phyloP scores from a whole-genome alignment of 1,284 basidiomycete genomes.

The Athelia sp. region DNA sequence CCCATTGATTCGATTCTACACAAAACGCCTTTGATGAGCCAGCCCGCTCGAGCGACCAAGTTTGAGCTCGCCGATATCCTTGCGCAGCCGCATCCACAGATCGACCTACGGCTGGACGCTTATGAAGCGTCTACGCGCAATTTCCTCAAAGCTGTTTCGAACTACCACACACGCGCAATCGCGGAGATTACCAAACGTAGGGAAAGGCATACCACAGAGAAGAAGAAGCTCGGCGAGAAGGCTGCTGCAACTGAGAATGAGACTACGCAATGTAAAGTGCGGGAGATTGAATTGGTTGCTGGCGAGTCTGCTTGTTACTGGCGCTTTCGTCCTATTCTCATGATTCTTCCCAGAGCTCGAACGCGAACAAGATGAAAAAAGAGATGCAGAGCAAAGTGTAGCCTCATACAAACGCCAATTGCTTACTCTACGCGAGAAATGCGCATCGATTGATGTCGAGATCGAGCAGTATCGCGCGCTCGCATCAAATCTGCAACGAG shows the following conservation, averaged over 20 bases:
- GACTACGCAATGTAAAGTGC: slow-evolving; percentile 64
- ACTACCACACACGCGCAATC: slow-evolving; percentile 63
- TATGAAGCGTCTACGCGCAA: slow-evolving; percentile 63
- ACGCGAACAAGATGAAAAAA: slow-evolving; percentile 64
- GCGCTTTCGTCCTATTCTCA: not conserved
- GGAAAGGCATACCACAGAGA: slow-evolving; percentile 49
- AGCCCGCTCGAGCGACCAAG: slow-evolving; percentile 47
- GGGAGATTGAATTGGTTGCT: slow-evolving; percentile 67
- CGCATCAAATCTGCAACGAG: slow-evolving; percentile 55
- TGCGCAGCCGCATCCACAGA: slow-evolving; percentile 47
- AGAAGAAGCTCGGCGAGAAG: slow-evolving; percentile 54
- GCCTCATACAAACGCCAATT: slow-evolving; percentile 61
- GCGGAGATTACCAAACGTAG: slow-evolving; percentile 58
- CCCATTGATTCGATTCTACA: too few relatives aligned
- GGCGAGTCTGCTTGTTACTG: slow-evolving; percentile 34
- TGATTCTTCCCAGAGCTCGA: slow-evolving; percentile 46
- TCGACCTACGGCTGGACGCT: slow-evolving; percentile 58
- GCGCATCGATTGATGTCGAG: slow-evolving; percentile 54
- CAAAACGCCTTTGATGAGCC: slow-evolving; percentile 22
- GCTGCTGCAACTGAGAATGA: slow-evolving; percentile 55
- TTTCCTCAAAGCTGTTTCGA: slow-evolving; percentile 64
- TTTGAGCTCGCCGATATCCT: slow-evolving; percentile 59
- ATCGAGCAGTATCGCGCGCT: slow-evolving; percentile 63
- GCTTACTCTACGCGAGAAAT: slow-evolving; percentile 52
- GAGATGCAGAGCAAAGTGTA: slow-evolving; percentile 60